Conservation (phyloP, 257 asterid genomes). For the Buddleja alternifolia region DNA sequence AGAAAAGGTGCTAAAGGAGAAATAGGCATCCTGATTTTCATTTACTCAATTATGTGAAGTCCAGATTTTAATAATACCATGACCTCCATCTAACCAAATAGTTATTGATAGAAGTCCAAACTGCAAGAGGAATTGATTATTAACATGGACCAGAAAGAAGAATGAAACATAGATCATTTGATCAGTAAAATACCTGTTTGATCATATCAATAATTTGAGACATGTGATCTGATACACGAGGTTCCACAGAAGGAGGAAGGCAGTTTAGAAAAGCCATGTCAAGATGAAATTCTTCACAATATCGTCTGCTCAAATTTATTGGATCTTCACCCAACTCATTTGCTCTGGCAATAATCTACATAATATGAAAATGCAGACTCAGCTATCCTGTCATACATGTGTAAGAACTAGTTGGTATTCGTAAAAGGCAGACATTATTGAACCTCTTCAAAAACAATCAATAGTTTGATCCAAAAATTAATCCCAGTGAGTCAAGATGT, state of each 20-base stretch:
- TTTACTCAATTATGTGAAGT: slow-evolving; percentile 1
- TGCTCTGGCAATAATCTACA: slow-evolving; percentile 92
- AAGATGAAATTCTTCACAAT: slow-evolving; percentile 81
- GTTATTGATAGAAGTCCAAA: slow-evolving; percentile 7
- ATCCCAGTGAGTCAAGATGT: neutral
- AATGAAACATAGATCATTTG: neutral
- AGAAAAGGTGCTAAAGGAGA: neutral
- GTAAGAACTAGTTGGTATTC: slow-evolving; percentile 44
- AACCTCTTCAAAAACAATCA: slow-evolving; percentile 21
- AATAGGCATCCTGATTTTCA: neutral
- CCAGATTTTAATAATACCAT: neutral
- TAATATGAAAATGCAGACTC: slow-evolving; percentile 69
- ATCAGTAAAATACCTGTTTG: slow-evolving; percentile 55
- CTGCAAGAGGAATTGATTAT: slow-evolving; percentile 5
- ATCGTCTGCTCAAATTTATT: slow-evolving; percentile 74
- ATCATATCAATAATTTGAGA: slow-evolving; percentile 85
- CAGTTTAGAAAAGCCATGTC: slow-evolving; percentile 84
- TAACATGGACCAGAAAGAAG: neutral
- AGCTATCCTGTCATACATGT: slow-evolving; percentile 58
- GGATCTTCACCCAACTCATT: slow-evolving; percentile 90
- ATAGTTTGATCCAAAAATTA: neutral
- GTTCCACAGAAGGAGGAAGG: slow-evolving; percentile 89
- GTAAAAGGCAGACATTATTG: slow-evolving; percentile 13
- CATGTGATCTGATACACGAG: slow-evolving; percentile 95
- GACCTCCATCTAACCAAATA: neutral